Percentiles rank a stretch among this genome's conserved stretches.
Evolutionary conservation across 768 basidiomycete species (phyloP).

Genomic region (Clavulina sp.): DNA sequence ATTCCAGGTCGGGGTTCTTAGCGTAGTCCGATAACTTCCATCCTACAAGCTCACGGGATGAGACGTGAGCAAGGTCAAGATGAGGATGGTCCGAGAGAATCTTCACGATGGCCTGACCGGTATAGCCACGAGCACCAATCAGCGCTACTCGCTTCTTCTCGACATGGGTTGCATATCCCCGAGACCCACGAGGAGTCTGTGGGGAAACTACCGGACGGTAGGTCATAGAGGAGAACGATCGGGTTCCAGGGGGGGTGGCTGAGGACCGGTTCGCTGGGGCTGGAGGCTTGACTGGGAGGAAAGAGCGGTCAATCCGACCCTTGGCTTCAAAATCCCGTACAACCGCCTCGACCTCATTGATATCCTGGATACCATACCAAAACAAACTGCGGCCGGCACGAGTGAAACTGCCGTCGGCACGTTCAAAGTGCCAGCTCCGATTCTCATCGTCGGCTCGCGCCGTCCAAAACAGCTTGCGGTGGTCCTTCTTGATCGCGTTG

Average conservation of each 20-base stretch:
- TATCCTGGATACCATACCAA: slow-evolving; percentile 93
- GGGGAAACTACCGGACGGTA: slow-evolving; percentile 21
- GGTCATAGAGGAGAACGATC: slow-evolving; percentile 42
- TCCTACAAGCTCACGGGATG: slow-evolving; percentile 86
- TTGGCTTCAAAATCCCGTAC: slow-evolving; percentile 50
- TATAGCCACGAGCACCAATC: slow-evolving; percentile 91
- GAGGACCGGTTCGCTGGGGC: slow-evolving; percentile 35
- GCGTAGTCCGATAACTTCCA: slow-evolving; percentile 61
- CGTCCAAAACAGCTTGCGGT: slow-evolving; percentile 94
- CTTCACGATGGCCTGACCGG: slow-evolving; percentile 78
- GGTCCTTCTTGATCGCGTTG: slow-evolving; percentile 88
- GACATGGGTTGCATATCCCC: slow-evolving; percentile 52
- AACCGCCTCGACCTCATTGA: slow-evolving; percentile 76
- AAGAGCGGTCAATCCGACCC: slow-evolving; percentile 72
- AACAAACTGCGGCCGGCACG: slow-evolving; percentile 84
- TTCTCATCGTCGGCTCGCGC: slow-evolving; percentile 91
- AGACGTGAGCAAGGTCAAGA: slow-evolving; percentile 84
- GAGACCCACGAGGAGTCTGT: slow-evolving; percentile 25
- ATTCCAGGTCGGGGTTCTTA: slow-evolving; percentile 44
- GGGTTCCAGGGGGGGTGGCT: slow-evolving; percentile 22
- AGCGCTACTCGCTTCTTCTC: slow-evolving; percentile 77
- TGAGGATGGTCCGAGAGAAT: slow-evolving; percentile 81
- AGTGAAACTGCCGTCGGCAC: slow-evolving; percentile 94
- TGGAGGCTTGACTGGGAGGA: slow-evolving; percentile 71
- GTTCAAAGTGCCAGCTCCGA: slow-evolving; percentile 95